Evolutionary conservation across 495 filamentous ascomycete genomes (phyloP).

Genomic region (Hypomontagnella monticulosa): DNA sequence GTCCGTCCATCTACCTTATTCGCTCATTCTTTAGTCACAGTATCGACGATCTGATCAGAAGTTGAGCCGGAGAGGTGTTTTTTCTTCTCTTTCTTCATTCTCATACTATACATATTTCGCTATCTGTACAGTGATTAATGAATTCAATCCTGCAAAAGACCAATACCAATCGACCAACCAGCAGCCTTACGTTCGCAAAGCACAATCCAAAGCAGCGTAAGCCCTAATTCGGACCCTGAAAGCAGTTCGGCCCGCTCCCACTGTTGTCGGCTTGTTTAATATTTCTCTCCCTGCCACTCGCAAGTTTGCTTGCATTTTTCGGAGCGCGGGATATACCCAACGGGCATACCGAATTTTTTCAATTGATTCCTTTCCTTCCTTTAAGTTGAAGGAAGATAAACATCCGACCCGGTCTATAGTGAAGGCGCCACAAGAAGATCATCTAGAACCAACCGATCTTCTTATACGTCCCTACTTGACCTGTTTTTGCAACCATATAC

Average conservation of each 20-base stretch:
- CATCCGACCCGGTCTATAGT: constrained; percentile 2
- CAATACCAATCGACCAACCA: background rate
- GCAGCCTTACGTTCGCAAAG: constrained; percentile 1
- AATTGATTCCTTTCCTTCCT: constrained; percentile 1
- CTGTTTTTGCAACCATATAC: constrained; percentile 17
- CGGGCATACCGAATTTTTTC: background rate
- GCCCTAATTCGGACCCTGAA: constrained; percentile 40
- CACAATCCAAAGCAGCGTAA: constrained; percentile 1
- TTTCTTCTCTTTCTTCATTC: constrained; percentile 1
- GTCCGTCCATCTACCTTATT: constrained; percentile 22
- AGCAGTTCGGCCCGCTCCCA: constrained; percentile 32
- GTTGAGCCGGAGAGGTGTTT: background rate
- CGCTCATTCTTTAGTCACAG: constrained; percentile 32
- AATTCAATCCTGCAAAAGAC: too few species aligned
- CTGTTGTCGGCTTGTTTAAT: constrained; percentile 12
- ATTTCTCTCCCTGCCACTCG: constrained; percentile 17
- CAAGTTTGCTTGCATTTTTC: constrained; percentile 38
- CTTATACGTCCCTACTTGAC: constrained; percentile 13
- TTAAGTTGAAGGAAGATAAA: constrained; percentile 5
- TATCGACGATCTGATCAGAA: constrained; percentile 8
- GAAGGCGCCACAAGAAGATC: background rate
- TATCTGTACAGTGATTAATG: too few species aligned
- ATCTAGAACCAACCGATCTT: background rate
- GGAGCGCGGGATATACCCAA: constrained; percentile 10
- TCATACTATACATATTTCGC: background rate